Evolutionary conservation across 2,329 filamentous ascomycete genomes (phyloP).

Genomic region (Atkinsonella texensis): DNA sequence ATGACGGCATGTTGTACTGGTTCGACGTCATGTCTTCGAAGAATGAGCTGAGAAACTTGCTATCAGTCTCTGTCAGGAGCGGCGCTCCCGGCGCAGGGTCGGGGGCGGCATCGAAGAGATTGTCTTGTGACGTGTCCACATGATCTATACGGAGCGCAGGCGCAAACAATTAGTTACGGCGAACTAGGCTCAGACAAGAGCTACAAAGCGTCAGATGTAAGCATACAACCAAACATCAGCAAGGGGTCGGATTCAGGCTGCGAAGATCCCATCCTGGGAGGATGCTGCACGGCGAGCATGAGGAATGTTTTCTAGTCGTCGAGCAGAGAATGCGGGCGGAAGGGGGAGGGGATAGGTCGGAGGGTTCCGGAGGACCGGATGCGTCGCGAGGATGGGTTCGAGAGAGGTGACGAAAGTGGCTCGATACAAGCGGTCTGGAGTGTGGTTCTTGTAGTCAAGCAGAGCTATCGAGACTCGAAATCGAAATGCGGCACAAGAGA

Average conservation of each 20-base stretch:
- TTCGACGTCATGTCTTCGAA: conserved; percentile 42
- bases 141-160: conserved; percentile 24
- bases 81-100: conserved; percentile 53
- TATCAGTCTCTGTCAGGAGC: conserved; percentile 51
- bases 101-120: conserved; percentile 38
- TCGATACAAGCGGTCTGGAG: neutral
- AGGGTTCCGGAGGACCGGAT: neutral
- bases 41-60: conserved; percentile 44
- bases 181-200: neutral
- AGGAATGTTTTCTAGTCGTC: conserved; percentile 24
- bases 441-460: neutral
- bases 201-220: neutral
- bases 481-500: neutral
- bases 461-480: neutral
- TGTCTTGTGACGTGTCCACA: conserved; percentile 31
- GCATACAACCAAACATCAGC: conserved; percentile 58
- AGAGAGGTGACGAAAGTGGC: neutral
- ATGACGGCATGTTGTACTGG: conserved; percentile 35
- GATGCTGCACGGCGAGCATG: conserved; percentile 44
- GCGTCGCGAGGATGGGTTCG: neutral
- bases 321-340: conserved; percentile 1
- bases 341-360: neutral
- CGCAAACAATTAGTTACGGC: conserved; percentile 2
- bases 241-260: conserved; percentile 39
- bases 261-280: conserved; percentile 47